Evolutionary conservation across 768 basidiomycete species (phyloP).

Genomic region (Crucibulum laeve): DNA sequence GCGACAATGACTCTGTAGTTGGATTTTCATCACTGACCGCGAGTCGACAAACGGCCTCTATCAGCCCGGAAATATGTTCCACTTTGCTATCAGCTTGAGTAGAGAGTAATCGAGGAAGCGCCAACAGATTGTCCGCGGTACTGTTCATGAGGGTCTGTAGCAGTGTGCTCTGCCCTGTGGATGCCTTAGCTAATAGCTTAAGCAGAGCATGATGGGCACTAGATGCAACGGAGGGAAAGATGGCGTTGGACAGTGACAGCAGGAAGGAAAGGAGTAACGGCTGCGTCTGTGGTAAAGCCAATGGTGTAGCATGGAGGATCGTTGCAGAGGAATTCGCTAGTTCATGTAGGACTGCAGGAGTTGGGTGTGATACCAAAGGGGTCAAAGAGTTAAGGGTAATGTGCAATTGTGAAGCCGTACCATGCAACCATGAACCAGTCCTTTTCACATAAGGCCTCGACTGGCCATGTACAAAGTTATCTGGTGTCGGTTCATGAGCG

Average conservation of each 20-base stretch:
- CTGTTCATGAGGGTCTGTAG: constrained; percentile 58
- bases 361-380: constrained; percentile 68
- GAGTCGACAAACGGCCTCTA: constrained; percentile 68
- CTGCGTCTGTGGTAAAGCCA: constrained; percentile 65
- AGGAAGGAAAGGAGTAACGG: constrained; percentile 69
- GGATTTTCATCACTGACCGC: constrained; percentile 16
- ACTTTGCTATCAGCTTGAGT: constrained; percentile 74
- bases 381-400: constrained; percentile 78
- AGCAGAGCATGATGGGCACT: constrained; percentile 44
- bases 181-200: constrained; percentile 37
- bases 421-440: constrained; percentile 75
- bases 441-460: constrained; percentile 43
- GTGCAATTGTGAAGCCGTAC: constrained; percentile 77
- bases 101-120: constrained; percentile 68
- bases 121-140: constrained; percentile 57
- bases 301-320: constrained; percentile 49
- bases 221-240: constrained; percentile 46
- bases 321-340: constrained; percentile 51
- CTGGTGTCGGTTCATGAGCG: constrained; percentile 15
- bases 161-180: constrained; percentile 38
- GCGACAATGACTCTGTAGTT: constrained; percentile 24
- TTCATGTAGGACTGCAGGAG: constrained; percentile 55
- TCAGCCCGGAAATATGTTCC: constrained; percentile 59
- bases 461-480: constrained; percentile 7
- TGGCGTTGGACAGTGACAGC: constrained; percentile 64